A percentile compares a stretch with the other conserved stretches of the same genome.
These are phyloP conservation scores for Erysimum cheiranthoides DNA, from an alignment of 345 rosid species.

Conservation along the genomic window DNA sequence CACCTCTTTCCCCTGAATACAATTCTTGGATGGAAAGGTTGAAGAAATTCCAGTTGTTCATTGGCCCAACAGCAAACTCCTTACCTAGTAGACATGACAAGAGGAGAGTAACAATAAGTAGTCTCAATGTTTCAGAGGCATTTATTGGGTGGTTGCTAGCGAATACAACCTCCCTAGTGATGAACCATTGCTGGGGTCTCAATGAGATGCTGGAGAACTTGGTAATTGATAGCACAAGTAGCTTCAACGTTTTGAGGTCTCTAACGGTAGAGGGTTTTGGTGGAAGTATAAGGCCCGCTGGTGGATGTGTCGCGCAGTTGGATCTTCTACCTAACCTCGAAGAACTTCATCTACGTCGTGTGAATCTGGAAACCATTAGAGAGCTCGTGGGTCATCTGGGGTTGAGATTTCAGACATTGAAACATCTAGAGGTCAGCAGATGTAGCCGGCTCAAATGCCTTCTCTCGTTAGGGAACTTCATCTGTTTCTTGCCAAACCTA, in stretches of 20 bases:
- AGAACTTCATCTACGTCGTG: conserved; percentile 49
- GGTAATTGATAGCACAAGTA: conserved; percentile 36
- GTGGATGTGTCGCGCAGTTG: conserved; percentile 46
- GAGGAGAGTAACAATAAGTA: conserved; percentile 43
- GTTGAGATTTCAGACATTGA: conserved; percentile 39
- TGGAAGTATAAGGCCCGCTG: conserved; percentile 41
- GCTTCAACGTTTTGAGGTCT: conserved; percentile 40
- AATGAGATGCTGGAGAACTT: conserved; percentile 45
- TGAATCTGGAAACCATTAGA: conserved; percentile 42
- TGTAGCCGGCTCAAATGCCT: conserved; percentile 45
- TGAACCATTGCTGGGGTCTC: conserved; percentile 45
- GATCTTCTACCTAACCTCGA: conserved; percentile 50
- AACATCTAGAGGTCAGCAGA: conserved; percentile 43
- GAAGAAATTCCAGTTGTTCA: conserved; percentile 42
- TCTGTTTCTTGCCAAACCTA: conserved; percentile 43
- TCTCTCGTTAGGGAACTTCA: conserved; percentile 44
- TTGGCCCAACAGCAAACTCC: conserved; percentile 46
- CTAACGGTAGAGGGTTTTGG: conserved; percentile 38
- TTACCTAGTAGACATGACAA: conserved; percentile 43
- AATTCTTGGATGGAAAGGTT: conserved; percentile 35
- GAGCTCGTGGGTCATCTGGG: conserved; percentile 45
- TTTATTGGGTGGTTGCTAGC: conserved; percentile 39
- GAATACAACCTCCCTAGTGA: conserved; percentile 43
- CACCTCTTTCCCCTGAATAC: conserved; percentile 42
- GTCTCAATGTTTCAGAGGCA: conserved; percentile 44